Conservation (phyloP, 2,329 filamentous ascomycete species). For the Lachnellula arida region DNA sequence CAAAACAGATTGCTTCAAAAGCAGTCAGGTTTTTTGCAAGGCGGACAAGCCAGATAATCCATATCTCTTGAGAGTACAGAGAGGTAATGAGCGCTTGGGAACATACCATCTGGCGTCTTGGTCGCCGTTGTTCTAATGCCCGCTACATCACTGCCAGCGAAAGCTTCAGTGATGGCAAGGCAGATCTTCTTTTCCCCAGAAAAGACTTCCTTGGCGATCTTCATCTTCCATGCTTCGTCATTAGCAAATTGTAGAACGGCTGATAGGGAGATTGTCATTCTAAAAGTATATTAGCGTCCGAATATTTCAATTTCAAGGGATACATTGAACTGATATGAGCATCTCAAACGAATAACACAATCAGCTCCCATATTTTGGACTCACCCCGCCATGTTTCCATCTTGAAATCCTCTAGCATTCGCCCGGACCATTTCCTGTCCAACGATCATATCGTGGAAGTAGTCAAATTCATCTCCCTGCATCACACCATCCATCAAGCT, state of each 20-base stretch:
- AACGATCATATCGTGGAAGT: constrained; percentile 78
- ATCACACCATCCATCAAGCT: constrained; percentile 64
- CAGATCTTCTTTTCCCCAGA: constrained; percentile 83
- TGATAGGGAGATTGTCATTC: constrained; percentile 74
- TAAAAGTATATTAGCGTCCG: background rate
- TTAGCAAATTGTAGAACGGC: constrained; percentile 76
- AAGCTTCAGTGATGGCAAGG: constrained; percentile 82
- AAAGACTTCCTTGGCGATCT: constrained; percentile 67
- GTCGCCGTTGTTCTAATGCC: constrained; percentile 72
- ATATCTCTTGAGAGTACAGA: too few relatives aligned
- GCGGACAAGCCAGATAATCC: too few relatives aligned
- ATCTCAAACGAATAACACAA: background rate
- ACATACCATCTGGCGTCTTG: constrained; percentile 58
- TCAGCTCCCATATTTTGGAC: background rate
- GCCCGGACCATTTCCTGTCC: constrained; percentile 67
- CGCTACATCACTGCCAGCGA: constrained; percentile 79
- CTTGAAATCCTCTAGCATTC: constrained; percentile 75
- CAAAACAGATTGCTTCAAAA: too few relatives aligned
- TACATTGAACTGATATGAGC: background rate
- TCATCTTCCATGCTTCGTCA: constrained; percentile 60
- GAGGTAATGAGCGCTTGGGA: too few relatives aligned
- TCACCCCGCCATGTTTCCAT: constrained; percentile 74
- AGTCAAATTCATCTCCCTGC: constrained; percentile 77
- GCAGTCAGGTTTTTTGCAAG: too few relatives aligned
- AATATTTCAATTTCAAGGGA: background rate